A percentile compares a stretch with the other conserved stretches of the same genome.
phyloP scores from a whole-genome alignment of 140 eudicot genomes.

The Anethum foeniculum region DNA sequence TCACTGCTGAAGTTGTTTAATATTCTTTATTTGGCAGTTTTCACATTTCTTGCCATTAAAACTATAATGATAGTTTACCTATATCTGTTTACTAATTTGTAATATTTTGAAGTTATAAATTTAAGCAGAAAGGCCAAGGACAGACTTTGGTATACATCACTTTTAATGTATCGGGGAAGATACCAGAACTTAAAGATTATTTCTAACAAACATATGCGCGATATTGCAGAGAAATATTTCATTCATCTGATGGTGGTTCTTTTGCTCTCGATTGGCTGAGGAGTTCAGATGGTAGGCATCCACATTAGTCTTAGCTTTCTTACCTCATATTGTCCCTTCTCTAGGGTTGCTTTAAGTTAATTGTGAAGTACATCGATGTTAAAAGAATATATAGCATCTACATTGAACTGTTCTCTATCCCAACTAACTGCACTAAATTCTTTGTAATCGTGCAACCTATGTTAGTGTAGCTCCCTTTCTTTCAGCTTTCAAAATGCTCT shows the following conservation, averaged over 20 bases:
- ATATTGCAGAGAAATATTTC: slow-evolving; percentile 58
- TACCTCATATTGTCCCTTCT: not conserved
- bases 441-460: too few relatives aligned
- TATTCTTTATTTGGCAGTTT: not conserved
- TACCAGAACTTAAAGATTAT: not conserved
- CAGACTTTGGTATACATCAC: not conserved
- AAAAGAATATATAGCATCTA: not conserved
- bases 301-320: not conserved
- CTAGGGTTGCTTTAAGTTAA: not conserved
- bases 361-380: not conserved
- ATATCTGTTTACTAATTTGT: not conserved
- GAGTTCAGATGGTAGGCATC: slow-evolving; percentile 48
- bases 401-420: not conserved
- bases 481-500: too few relatives aligned
- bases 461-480: too few relatives aligned
- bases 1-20: not conserved
- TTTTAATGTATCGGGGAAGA: not conserved
- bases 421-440: not conserved
- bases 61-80: not conserved
- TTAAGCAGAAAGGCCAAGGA: not conserved
- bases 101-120: too few relatives aligned
- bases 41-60: not conserved
- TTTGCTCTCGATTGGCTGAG: slow-evolving; percentile 88
- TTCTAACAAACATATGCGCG: slow-evolving; percentile 11
- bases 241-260: slow-evolving; percentile 89